Percentiles rank a stretch among this genome's conserved stretches.
phyloP scores from a whole-genome alignment of 2,329 filamentous ascomycete genomes.

The Colletotrichum euphorbiae region DNA sequence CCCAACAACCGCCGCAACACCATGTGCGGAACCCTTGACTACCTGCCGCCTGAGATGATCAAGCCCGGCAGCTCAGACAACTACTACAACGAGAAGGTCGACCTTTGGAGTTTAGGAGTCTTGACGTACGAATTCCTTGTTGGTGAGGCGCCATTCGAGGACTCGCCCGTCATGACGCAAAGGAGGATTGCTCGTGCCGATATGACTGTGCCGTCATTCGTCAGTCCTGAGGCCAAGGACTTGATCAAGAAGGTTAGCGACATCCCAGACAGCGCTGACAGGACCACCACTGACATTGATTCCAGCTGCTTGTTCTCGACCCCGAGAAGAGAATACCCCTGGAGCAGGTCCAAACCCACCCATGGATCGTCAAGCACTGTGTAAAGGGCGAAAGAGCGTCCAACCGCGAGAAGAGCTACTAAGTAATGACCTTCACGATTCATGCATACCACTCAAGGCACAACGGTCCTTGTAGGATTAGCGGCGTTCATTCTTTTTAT shows the following conservation, averaged over 20 bases:
- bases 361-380: conserved; percentile 98
- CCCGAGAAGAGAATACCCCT: conserved; percentile 93
- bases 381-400: conserved; percentile 69
- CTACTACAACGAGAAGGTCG: conserved; percentile 94
- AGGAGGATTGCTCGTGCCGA: conserved; percentile 88
- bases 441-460: conserved; percentile 41
- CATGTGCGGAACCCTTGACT: conserved; percentile 97
- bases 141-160: conserved; percentile 96
- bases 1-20: conserved; percentile 94
- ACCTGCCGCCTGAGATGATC: conserved; percentile 98
- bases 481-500: conserved; percentile 39
- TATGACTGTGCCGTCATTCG: conserved; percentile 91
- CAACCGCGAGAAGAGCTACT: conserved; percentile 60
- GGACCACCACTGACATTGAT: conserved; percentile 37
- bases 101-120: conserved; percentile 95
- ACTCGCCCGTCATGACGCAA: conserved; percentile 94
- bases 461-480: conserved; percentile 40
- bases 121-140: conserved; percentile 96
- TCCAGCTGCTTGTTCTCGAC: conserved; percentile 86
- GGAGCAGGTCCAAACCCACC: conserved; percentile 88
- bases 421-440: conserved; percentile 42
- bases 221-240: conserved; percentile 90
- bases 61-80: conserved; percentile 83
- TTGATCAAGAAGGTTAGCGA: conserved; percentile 85
- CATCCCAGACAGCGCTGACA: not conserved